phyloP scores from a whole-genome alignment of 495 filamentous ascomycete species.

The Monascus purpureus region DNA sequence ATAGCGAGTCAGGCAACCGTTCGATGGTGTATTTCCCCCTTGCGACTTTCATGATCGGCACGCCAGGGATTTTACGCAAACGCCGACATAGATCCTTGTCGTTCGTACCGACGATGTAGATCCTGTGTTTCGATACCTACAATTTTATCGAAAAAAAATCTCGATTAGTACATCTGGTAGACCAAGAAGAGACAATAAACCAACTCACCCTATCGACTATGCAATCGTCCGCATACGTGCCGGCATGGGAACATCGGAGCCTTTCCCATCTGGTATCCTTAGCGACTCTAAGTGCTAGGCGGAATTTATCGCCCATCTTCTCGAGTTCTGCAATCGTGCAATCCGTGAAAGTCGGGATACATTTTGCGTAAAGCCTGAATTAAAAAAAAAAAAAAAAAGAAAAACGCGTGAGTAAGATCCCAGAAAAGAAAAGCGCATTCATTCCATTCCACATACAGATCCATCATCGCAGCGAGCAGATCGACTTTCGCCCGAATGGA shows the following conservation, averaged over 20 bases:
- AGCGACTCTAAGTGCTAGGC: slow-evolving; percentile 81
- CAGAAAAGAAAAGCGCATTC: slow-evolving; percentile 38
- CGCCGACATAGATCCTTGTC: slow-evolving; percentile 49
- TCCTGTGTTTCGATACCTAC: slow-evolving; percentile 45
- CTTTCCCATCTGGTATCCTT: slow-evolving; percentile 81
- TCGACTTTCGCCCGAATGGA: slow-evolving; percentile 85
- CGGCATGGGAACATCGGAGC: slow-evolving; percentile 74
- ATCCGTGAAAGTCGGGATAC: slow-evolving; percentile 36
- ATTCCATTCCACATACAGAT: slow-evolving; percentile 41
- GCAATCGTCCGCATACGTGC: slow-evolving; percentile 91
- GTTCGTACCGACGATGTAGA: slow-evolving; percentile 86
- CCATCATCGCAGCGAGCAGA: slow-evolving; percentile 76
- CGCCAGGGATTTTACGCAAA: slow-evolving; percentile 23
- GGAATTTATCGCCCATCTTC: slow-evolving; percentile 79
- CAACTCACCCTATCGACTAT: slow-evolving; percentile 69
- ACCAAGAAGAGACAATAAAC: slow-evolving; percentile 16
- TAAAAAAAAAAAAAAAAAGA: too few species aligned
- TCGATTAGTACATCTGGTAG: background rate
- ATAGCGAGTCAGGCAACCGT: slow-evolving; percentile 63
- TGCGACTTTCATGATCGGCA: slow-evolving; percentile 54
- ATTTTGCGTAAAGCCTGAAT: slow-evolving; percentile 37
- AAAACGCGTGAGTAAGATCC: slow-evolving; percentile 46
- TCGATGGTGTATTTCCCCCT: slow-evolving; percentile 88
- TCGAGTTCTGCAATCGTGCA: slow-evolving; percentile 63
- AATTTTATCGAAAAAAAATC: too few species aligned